Evolutionary conservation across 345 rosid species (phyloP), one percentile per base, ranked within the genome.

Genomic region (Xanthoceras sorbifolium): DNA sequence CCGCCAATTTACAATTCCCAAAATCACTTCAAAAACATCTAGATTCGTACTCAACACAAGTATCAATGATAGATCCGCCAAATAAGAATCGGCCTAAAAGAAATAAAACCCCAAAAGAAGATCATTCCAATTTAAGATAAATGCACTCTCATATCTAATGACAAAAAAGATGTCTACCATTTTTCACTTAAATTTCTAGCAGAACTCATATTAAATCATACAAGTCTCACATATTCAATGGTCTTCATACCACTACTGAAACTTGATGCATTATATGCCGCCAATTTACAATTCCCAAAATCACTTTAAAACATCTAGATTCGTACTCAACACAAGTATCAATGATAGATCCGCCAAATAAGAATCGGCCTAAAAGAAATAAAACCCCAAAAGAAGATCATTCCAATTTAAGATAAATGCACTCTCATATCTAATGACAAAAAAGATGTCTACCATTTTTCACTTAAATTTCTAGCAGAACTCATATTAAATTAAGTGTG

Each of bases 231-330:
- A 25, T 25, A 23, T 50, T 62, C 50, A 46, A 70, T 31, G 36
- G 36, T 69, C 25, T 76, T 59, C 71, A 57, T 67, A 64, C 42
- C 4, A 25, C 67, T 11, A 64, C 65, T 28, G 9, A 67, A 55
- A 59, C 67, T 69, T 20, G 6, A 32, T 17, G 34, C 52, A 69
- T 23, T 66, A n/a, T n/a, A 10, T 22, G 29, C 69, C 14, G 29
- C 69, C 14, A 66, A 22, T 66, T 64, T 38, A 38, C 25, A 66
- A 36, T 9, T 42, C 26, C 69, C 12, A 66, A 38, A 36, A 38
- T 66, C 12, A 38, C 69, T 66, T 63, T 64, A 31, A 2, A 66
- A n/a, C 69, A 10, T 38, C 50, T 22, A 22, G 18, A 36, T 20
- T 17, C 23, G 22, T 57, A n/a, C 6, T 20, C 62, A 57, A 57